Evolutionary conservation across 306 rosid species (phyloP).

Genomic region (Gleditsia sinensis): DNA sequence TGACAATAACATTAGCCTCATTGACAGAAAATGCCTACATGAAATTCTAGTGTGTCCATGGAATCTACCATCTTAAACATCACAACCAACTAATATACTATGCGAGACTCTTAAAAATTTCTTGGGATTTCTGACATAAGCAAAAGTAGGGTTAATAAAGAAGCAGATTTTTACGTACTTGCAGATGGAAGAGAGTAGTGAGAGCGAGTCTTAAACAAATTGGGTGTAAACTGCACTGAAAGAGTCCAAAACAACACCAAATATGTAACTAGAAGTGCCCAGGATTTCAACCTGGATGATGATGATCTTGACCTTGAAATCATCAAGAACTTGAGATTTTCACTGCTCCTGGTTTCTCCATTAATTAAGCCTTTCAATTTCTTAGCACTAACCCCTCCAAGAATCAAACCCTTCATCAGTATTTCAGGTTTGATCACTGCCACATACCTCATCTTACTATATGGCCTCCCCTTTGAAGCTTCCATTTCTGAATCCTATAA

Average conservation of each 20-base stretch:
- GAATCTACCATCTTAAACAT: no score
- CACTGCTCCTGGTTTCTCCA: conserved; percentile 34
- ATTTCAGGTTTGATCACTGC: conserved; percentile 32
- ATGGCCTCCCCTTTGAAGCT: conserved; percentile 25
- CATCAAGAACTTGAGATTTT: conserved; percentile 35
- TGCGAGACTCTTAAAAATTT: no score
- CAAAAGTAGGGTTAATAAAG: no score
- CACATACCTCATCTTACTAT: conserved; percentile 28
- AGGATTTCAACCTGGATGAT: conserved; percentile 30
- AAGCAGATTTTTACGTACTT: conserved; percentile 37
- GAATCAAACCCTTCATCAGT: conserved; percentile 30
- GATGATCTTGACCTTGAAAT: conserved; percentile 26
- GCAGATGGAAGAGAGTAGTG: conserved; percentile 30
- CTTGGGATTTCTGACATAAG: no score
- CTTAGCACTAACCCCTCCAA: conserved; percentile 39
- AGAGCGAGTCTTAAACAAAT: conserved; percentile 31
- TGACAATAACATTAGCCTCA: no score
- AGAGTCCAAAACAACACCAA: conserved; percentile 53
- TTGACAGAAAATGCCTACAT: no score
- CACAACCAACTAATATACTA: no score
- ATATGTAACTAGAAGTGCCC: conserved; percentile 48
- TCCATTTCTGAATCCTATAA: conserved; percentile 28
- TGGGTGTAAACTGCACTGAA: conserved; percentile 44
- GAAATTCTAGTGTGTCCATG: no score
- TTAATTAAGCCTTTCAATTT: conserved; percentile 37